Conservation (phyloP, 2,329 filamentous ascomycete species). For the Apiospora sp. region DNA sequence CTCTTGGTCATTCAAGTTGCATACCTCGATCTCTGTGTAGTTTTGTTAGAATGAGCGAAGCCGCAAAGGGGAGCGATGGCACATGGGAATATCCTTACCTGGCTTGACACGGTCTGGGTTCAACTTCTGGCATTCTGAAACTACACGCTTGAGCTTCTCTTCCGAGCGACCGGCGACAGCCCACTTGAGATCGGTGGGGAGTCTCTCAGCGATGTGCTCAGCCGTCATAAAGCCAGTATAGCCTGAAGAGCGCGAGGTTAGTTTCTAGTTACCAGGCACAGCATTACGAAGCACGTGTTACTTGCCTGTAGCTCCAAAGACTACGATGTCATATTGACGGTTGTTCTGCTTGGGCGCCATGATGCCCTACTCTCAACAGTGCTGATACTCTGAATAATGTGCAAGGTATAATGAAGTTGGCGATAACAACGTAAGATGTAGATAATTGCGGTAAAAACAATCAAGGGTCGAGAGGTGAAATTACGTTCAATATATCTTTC, state of each 20-base stretch:
- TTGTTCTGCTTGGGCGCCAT: constrained; percentile 38
- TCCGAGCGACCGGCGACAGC: constrained; percentile 44
- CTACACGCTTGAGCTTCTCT: constrained; percentile 70
- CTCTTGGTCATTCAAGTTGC: constrained; percentile 54
- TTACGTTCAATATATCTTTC: background rate
- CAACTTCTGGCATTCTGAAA: constrained; percentile 69
- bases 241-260: constrained; percentile 30
- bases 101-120: constrained; percentile 76
- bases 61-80: background rate
- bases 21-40: constrained; percentile 61
- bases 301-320: constrained; percentile 66
- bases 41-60: constrained; percentile 4
- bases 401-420: background rate
- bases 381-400: background rate
- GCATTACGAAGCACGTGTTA: background rate
- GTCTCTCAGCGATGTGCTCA: constrained; percentile 41
- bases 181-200: constrained; percentile 43
- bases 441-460: background rate
- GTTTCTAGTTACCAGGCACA: background rate
- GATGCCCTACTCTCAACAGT: background rate
- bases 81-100: constrained; percentile 54
- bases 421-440: background rate
- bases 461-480: background rate
- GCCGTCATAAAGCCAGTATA: constrained; percentile 43
- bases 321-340: constrained; percentile 64